A percentile compares a stretch with the other conserved stretches of the same genome.
These are phyloP conservation scores for Plasmodium cynomolgi DNA, from an alignment of 169 alveolate genomes.

Conservation along the genomic window DNA sequence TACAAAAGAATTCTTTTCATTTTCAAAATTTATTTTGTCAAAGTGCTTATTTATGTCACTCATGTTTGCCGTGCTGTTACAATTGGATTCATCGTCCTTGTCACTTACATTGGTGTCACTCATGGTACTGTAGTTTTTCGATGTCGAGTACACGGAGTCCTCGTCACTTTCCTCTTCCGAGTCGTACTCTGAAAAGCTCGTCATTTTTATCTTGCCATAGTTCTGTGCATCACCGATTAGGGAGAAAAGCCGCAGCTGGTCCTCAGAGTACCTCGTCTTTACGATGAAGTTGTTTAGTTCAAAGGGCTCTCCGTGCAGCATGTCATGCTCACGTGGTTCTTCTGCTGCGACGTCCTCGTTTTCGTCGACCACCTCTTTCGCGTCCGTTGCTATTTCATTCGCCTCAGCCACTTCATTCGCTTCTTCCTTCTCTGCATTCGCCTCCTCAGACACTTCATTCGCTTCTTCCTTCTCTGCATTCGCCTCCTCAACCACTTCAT, in stretches of 20 bases:
- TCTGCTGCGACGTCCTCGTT: not conserved
- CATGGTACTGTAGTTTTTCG: slow-evolving; percentile 23
- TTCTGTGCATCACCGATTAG: slow-evolving; percentile 16
- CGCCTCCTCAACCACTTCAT: not conserved
- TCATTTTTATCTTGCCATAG: not conserved
- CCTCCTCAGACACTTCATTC: not conserved
- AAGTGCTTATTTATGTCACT: slow-evolving; percentile 29
- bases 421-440: not conserved
- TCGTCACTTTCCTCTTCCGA: slow-evolving; percentile 64
- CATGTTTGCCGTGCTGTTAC: not conserved
- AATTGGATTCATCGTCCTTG: slow-evolving; percentile 17
- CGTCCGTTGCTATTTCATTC: not conserved
- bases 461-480: not conserved
- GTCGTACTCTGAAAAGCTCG: slow-evolving; percentile 25
- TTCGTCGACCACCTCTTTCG: not conserved
- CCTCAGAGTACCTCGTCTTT: slow-evolving; percentile 56
- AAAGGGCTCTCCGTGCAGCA: slow-evolving; percentile 18
- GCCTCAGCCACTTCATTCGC: not conserved
- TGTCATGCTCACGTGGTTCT: not conserved
- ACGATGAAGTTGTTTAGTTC: slow-evolving; percentile 35
- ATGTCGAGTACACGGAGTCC: slow-evolving; percentile 31
- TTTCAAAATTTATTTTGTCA: slow-evolving; percentile 20
- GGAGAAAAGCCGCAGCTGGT: slow-evolving; percentile 44
- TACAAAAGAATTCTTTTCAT: slow-evolving; percentile 32
- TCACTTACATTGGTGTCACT: slow-evolving; percentile 28